Base-by-base conservation (phyloP, 2,329 filamentous ascomycete species). In the Cordyceps javanica region DNA sequence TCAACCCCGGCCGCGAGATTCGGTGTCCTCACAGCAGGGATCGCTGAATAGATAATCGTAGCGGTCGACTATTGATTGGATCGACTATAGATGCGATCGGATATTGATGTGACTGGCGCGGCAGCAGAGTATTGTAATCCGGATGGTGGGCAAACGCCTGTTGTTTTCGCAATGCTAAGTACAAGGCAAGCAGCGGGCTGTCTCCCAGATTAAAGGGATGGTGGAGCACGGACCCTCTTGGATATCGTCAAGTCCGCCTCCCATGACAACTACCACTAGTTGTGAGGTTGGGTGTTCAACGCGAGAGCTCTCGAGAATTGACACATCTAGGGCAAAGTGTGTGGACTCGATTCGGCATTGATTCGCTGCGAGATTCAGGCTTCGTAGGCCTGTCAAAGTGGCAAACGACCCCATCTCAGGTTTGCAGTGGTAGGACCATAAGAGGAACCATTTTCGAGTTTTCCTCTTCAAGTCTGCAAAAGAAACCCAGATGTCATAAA, bases 211-310 rank as follows among this genome's bases (percentile, higher is more conserved):
- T 42, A 57, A 36, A 45, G 55, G 55, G 51, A 34, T 26, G 14
- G 45, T 57, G 55, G 55, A 25, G 55, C 55, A 50, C 55, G 44
- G 55, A 49, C 45, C 54, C 42, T 26, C 23, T 55, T 21, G 41
- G n/a, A n/a, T n/a, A n/a, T 26, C 49, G 34, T 23, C 13, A 49
- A 41, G 19, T 52, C 16, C 21, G 21, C 23, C 32, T 3, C 16
- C 49, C 49, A 41, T 39, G 16, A 41, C 36, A 30, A 41, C 34
- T 52, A n/a, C 49, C 34, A 41, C 9, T 5, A 41, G 25, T 10
- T 23, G 8, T 11, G 36, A 50, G 34, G 34, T 52, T 3, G 8
- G 10, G 25, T 21, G n/a, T n/a, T n/a, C n/a, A n/a, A 38, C n/a
- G 25, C 36, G 11, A 36, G 11, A 36, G 14, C 46, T n/a, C 13